A percentile compares a stretch with the other conserved stretches of the same genome.
These are phyloP conservation scores for Tripterygium wilfordii DNA, from an alignment of 177 flowering plant species.

Conservation along the genomic window DNA sequence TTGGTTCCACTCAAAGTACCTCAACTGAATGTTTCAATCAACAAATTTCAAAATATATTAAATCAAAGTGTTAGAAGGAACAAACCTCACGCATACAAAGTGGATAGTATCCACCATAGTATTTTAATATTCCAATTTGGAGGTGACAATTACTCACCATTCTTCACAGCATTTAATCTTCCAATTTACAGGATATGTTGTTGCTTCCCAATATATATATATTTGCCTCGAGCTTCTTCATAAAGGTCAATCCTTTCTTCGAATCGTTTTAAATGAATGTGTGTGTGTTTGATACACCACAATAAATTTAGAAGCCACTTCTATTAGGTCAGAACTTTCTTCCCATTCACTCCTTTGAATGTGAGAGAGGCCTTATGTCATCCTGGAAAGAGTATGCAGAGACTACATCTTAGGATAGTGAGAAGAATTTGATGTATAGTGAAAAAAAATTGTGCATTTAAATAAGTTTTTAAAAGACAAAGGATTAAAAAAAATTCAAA, in stretches of 20 bases:
- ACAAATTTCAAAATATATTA: no score
- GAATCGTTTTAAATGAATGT: conserved; percentile 86
- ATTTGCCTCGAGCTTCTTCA: conserved; percentile 93
- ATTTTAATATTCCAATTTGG: conserved; percentile 76
- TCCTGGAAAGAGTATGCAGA: no score
- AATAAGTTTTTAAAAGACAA: no score
- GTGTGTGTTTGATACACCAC: conserved; percentile 97
- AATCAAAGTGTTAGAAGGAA: neutral
- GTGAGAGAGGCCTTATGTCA: conserved; percentile 84
- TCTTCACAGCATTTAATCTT: no score
- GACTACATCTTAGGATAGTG: no score
- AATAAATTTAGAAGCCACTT: conserved; percentile 89
- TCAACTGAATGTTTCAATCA: no score
- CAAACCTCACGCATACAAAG: conserved; percentile 89
- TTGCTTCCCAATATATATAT: conserved; percentile 65
- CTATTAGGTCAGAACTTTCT: conserved; percentile 81
- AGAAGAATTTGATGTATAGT: no score
- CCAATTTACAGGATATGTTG: conserved; percentile 25
- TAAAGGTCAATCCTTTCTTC: conserved; percentile 81
- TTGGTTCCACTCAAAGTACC: no score
- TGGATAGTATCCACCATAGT: conserved; percentile 97
- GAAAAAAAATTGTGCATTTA: no score
- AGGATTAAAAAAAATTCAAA: no score
- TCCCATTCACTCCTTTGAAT: conserved; percentile 81
- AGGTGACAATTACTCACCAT: conserved; percentile 20